Evolutionary conservation across 495 filamentous ascomycete genomes (phyloP), one percentile per base, ranked within the genome.

Genomic region (Aspergillus funiculosus): DNA sequence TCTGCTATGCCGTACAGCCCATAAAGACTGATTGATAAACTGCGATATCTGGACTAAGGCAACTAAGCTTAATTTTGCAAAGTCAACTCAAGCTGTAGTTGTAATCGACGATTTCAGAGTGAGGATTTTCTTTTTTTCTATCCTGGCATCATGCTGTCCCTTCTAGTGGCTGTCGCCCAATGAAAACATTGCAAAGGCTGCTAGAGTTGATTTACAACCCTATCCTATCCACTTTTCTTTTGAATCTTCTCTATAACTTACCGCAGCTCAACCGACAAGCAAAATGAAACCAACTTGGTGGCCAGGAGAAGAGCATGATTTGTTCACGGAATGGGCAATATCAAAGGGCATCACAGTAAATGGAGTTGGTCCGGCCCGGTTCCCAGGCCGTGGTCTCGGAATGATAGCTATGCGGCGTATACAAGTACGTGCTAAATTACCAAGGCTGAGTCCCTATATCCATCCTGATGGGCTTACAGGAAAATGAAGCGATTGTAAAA

Each of bases 331-430:
- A 51, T 89, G 85, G 85, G 78, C 82, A n/a, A 61, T 62, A 4
- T 61, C 64, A 3, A 67, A 75, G 28, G 80, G 80, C 7, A 67
- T 88, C 31, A 60, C 68, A 3, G 67, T 81, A 29, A 71, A 78
- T 43, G 80, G 80, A 9, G 77, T 89, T 40, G 63, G 59, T 13
- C 77, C 83, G 26, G 72, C 62, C 13, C 67, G 56, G 54, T 76
- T 91, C 20, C 76, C 79, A 6, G 80, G 80, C 1, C 71, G 82
- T 18, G 87, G 88, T 6, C 64, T 91, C 8, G 87, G 89, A 18
- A 80, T 94, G 42, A 73, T 87, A 27, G 82, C 87, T 3, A 80
- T 77, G 2, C 72, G 73, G 11, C 61, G 66, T 5, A 74, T 91
- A 45, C 61, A 82, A 67, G 87, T 87, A 66, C 28, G 45, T 24